Evolutionary conservation across 306 rosid genomes (phyloP).

Genomic region (Gillenia trifoliata): DNA sequence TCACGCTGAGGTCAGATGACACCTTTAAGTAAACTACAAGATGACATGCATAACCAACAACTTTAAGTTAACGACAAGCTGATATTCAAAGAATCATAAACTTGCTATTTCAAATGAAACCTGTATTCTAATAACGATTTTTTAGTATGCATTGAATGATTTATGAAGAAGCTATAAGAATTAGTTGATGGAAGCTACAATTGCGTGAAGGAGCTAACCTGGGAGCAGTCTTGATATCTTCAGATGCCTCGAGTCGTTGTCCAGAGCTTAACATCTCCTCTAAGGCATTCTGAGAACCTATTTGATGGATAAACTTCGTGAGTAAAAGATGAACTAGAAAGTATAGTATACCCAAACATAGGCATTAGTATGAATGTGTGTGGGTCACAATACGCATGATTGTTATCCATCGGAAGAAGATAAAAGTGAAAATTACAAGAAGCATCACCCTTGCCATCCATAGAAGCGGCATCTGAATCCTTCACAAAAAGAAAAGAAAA

Average conservation of each 20-base stretch:
- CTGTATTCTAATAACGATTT: neutral
- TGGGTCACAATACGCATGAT: neutral
- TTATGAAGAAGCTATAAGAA: neutral
- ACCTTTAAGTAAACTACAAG: neutral
- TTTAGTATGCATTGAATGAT: neutral
- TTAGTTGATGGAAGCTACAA: neutral
- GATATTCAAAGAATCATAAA: neutral
- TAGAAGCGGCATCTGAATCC: slow-evolving; percentile 44
- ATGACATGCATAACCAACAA: neutral
- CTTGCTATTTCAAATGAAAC: neutral
- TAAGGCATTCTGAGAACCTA: slow-evolving; percentile 42
- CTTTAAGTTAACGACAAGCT: neutral
- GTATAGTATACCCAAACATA: neutral
- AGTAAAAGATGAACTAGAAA: neutral
- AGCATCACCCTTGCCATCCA: slow-evolving; percentile 38
- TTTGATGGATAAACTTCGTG: slow-evolving; percentile 20
- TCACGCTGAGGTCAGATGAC: neutral
- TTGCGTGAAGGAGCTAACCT: slow-evolving; percentile 33
- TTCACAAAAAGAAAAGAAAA: slow-evolving; percentile 15
- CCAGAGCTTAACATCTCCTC: slow-evolving; percentile 30
- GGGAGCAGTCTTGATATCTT: slow-evolving; percentile 22
- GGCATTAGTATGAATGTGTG: neutral
- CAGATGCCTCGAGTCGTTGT: slow-evolving; percentile 24
- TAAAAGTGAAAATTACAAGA: neutral
- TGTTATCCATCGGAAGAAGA: neutral